Evolutionary conservation across 1,284 basidiomycete genomes (phyloP).

Genomic region (Boletus holoroseus): DNA sequence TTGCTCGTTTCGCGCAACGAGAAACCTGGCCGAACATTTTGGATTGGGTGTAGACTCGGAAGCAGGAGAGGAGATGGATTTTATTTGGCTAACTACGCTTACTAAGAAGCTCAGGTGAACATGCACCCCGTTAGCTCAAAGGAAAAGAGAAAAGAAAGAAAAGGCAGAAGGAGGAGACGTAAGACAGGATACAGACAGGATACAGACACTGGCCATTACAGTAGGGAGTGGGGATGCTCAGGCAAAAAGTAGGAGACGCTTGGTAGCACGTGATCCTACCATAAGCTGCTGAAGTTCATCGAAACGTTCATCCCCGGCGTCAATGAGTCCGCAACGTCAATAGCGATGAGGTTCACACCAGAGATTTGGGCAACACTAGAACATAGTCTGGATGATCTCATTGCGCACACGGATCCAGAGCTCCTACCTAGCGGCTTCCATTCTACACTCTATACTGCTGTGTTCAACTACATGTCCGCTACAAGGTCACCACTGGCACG

Average conservation of each 20-base stretch:
- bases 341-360: neutral
- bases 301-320: neutral
- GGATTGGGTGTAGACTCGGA: neutral
- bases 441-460: neutral
- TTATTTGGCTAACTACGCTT: too few species aligned
- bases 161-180: too few species aligned
- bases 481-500: neutral
- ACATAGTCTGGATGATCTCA: neutral
- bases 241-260: too few species aligned
- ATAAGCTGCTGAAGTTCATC: neutral
- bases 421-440: neutral
- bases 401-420: neutral
- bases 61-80: too few species aligned
- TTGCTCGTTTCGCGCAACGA: conserved; percentile 16
- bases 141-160: too few species aligned
- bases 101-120: too few species aligned
- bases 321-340: neutral
- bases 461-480: neutral
- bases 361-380: neutral
- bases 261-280: conserved; percentile 6
- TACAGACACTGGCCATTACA: too few species aligned
- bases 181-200: too few species aligned
- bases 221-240: too few species aligned
- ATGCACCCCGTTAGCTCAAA: too few species aligned
- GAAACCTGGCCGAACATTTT: conserved; percentile 21